phyloP scores from a whole-genome alignment of 306 rosid species.

The Erythrophleum fordii region DNA sequence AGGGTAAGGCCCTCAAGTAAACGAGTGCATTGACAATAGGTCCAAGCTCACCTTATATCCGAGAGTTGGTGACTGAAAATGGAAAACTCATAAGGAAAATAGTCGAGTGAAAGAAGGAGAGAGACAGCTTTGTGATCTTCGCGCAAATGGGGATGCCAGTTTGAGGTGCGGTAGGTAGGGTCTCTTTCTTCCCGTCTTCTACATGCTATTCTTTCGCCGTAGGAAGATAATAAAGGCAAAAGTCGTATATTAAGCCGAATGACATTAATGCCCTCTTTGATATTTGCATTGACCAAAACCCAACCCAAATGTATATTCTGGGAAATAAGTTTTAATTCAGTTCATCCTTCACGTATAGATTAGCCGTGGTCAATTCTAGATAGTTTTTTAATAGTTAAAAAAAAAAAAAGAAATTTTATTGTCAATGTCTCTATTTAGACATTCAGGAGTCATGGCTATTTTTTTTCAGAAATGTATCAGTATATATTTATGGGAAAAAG shows the following conservation, averaged over 20 bases:
- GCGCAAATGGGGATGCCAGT: conserved; percentile 1
- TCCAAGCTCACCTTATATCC: background rate
- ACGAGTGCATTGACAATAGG: background rate
- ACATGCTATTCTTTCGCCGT: background rate
- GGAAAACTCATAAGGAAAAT: background rate
- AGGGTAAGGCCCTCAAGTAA: background rate
- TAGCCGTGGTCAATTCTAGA: conserved; percentile 31
- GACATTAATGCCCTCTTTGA: conserved; percentile 32
- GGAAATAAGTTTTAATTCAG: conserved; percentile 7
- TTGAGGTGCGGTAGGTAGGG: conserved; percentile 12
- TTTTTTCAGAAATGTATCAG: background rate
- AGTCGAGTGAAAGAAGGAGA: background rate
- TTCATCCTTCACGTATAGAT: background rate
- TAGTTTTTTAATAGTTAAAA: background rate
- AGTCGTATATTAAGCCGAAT: background rate
- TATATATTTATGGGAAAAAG: background rate
- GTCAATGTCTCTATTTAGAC: background rate
- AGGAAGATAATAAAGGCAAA: background rate
- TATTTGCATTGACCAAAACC: background rate
- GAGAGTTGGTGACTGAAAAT: background rate
- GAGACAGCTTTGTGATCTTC: background rate
- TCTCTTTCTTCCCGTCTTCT: conserved; percentile 3
- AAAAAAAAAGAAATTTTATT: no score
- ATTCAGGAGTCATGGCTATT: background rate
- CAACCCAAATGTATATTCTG: background rate